Percentiles rank a stretch among this genome's conserved stretches.
phyloP scores from a whole-genome alignment of 805 yeast species.

The Metschnikowia lochheadii region DNA sequence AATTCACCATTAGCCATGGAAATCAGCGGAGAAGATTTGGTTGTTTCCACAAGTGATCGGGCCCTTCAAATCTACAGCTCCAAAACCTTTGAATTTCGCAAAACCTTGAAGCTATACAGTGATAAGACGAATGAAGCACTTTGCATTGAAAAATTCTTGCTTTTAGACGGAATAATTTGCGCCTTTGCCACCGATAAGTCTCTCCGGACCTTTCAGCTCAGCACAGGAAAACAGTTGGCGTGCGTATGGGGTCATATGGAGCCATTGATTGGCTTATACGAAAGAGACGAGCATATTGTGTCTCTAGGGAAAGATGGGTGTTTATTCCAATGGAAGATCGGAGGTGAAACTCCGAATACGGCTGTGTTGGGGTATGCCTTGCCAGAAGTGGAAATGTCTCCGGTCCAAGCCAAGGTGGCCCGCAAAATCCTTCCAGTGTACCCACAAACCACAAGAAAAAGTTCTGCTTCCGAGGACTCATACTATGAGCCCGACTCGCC shows the following conservation, averaged over 20 bases:
- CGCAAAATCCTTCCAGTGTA: not conserved
- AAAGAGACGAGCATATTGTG: slow-evolving; percentile 26
- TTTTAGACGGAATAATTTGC: slow-evolving; percentile 29
- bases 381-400: not conserved
- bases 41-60: slow-evolving; percentile 53
- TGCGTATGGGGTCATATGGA: slow-evolving; percentile 55
- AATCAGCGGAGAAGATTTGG: slow-evolving; percentile 35
- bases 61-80: slow-evolving; percentile 39
- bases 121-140: slow-evolving; percentile 39
- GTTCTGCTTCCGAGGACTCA: not conserved
- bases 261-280: slow-evolving; percentile 40
- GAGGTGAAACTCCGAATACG: not conserved
- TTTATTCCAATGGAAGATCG: slow-evolving; percentile 44
- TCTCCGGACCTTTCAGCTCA: slow-evolving; percentile 45
- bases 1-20: slow-evolving; percentile 46
- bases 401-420: not conserved
- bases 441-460: not conserved
- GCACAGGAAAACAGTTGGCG: slow-evolving; percentile 44
- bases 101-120: slow-evolving; percentile 39
- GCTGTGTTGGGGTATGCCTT: not conserved
- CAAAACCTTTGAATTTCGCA: slow-evolving; percentile 28
- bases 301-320: slow-evolving; percentile 54
- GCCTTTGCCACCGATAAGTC: slow-evolving; percentile 56
- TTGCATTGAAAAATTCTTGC: slow-evolving; percentile 41
- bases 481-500: slow-evolving; percentile 11